phyloP scores from a whole-genome alignment of 179 eudicot genomes.

The Spergularia azorica region DNA sequence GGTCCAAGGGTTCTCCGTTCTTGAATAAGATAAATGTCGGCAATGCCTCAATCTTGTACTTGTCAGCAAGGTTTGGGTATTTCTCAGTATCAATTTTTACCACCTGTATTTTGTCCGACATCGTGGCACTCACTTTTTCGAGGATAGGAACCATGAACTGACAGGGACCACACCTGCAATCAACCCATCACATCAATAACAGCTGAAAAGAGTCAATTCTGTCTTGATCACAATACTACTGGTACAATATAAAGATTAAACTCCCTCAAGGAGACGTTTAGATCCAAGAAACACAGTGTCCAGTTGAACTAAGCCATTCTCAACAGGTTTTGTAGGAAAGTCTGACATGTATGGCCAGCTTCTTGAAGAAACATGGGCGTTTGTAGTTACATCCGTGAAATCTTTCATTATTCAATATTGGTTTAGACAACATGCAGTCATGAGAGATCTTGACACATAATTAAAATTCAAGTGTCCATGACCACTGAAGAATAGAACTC shows the following conservation, averaged over 20 bases:
- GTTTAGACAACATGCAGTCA: background rate
- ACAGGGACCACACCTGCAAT: conserved; percentile 96
- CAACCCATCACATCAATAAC: conserved; percentile 4
- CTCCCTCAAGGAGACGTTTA: background rate
- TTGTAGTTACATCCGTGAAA: too few relatives aligned
- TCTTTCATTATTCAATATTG: too few relatives aligned
- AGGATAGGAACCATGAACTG: conserved; percentile 93
- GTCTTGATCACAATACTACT: background rate
- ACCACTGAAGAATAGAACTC: background rate
- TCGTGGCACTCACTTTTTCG: conserved; percentile 57
- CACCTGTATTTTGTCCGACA: conserved; percentile 71
- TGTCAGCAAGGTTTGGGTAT: conserved; percentile 69
- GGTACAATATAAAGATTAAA: background rate
- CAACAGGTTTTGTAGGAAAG: too few relatives aligned
- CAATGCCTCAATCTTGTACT: conserved; percentile 81
- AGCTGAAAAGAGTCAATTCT: background rate
- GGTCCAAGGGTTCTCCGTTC: conserved; percentile 77
- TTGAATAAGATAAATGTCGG: conserved; percentile 95
- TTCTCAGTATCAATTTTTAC: conserved; percentile 98
- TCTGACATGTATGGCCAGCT: too few relatives aligned
- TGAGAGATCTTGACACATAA: background rate
- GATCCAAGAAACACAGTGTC: background rate
- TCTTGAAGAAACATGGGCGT: too few relatives aligned
- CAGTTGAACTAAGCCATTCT: too few relatives aligned
- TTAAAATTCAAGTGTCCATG: background rate